Percentiles rank a stretch among this genome's conserved stretches.
phyloP scores from a whole-genome alignment of 148 eudicot genomes.

The Silene conica region DNA sequence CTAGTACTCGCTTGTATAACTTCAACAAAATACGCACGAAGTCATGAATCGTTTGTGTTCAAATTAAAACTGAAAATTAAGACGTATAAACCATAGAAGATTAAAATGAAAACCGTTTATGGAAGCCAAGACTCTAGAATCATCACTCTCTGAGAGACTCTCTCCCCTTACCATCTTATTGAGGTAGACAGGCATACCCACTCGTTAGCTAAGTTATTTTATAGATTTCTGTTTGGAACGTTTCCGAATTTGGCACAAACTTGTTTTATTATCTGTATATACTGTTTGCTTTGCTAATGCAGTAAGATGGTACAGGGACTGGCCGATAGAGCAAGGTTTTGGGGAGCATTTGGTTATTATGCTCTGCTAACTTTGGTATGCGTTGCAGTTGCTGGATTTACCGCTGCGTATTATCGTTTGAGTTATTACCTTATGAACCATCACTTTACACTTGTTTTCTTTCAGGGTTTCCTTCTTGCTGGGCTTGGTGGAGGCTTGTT shows the following conservation, averaged over 20 bases:
- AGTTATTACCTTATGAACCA: slow-evolving; percentile 5
- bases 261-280: slow-evolving; percentile 1
- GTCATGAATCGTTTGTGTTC: too few relatives aligned
- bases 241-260: background rate
- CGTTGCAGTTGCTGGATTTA: too few relatives aligned
- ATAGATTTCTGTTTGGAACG: background rate
- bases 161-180: background rate
- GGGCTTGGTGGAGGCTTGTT: slow-evolving; percentile 86
- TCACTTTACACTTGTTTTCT: slow-evolving; percentile 12
- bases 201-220: background rate
- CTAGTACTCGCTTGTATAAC: too few relatives aligned
- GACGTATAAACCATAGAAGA: too few relatives aligned
- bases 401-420: slow-evolving; percentile 2
- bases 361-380: slow-evolving; percentile 69
- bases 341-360: slow-evolving; percentile 95
- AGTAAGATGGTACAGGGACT: slow-evolving; percentile 47
- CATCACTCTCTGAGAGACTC: background rate
- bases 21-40: too few relatives aligned
- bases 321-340: slow-evolving; percentile 64
- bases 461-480: slow-evolving; percentile 67
- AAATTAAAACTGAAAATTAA: too few relatives aligned
- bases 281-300: slow-evolving; percentile 1
- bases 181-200: background rate
- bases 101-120: too few relatives aligned
- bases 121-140: background rate